phyloP scores from a whole-genome alignment of 345 rosid species.

The Eucalyptus tenuipes region DNA sequence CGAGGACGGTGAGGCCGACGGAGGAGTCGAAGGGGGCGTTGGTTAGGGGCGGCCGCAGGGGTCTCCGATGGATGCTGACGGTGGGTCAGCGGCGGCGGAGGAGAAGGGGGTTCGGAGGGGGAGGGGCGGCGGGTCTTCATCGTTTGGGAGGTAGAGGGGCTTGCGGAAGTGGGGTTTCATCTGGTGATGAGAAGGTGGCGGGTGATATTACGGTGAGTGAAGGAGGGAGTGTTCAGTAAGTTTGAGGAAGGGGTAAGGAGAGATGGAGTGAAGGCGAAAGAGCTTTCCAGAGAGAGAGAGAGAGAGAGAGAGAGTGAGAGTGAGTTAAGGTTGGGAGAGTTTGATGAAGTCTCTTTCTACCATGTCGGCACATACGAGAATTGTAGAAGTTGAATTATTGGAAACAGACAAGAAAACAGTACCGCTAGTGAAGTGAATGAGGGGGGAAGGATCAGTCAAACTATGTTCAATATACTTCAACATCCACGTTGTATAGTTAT shows the following conservation, averaged over 20 bases:
- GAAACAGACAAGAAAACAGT: not conserved
- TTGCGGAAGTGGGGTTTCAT: not conserved
- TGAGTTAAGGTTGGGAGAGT: not conserved
- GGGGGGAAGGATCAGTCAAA: not conserved
- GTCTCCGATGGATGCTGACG: not conserved
- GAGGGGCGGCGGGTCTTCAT: not conserved
- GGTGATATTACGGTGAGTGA: not conserved
- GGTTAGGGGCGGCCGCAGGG: not conserved
- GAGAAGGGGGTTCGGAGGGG: not conserved
- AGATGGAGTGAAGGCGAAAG: not conserved
- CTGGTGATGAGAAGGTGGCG: not conserved
- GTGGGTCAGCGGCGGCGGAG: not conserved
- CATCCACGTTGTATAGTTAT: not conserved
- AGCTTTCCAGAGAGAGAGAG: not conserved
- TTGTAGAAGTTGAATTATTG: not conserved
- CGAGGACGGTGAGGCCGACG: slow-evolving; percentile 29
- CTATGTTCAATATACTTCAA: rapidly evolving
- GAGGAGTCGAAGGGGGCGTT: slow-evolving; percentile 16
- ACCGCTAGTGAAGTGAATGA: not conserved
- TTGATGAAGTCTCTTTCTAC: not conserved
- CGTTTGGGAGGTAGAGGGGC: not conserved
- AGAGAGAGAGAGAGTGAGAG: not conserved
- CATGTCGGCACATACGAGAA: not conserved
- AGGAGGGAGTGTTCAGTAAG: not conserved
- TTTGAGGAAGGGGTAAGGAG: not conserved